These are phyloP conservation scores for Sicyos edulis DNA, from an alignment of 306 rosid genomes.

Conservation along the genomic window DNA sequence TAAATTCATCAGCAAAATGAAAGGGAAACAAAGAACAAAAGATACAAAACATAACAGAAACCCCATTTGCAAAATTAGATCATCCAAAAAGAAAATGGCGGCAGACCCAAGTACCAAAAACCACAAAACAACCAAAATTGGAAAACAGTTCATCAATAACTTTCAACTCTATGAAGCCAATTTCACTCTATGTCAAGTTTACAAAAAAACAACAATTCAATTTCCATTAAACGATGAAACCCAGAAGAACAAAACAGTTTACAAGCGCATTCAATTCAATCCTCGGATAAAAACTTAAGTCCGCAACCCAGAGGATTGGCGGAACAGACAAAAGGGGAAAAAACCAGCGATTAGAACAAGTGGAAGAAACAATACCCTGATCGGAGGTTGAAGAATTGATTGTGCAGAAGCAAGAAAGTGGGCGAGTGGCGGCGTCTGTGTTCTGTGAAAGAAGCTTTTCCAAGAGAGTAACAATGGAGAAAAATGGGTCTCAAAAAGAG, in stretches of 20 bases:
- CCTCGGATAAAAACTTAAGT: neutral
- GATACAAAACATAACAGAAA: neutral
- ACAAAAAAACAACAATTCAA: neutral
- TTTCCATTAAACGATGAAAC: neutral
- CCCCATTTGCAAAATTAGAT: neutral
- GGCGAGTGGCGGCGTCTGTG: neutral
- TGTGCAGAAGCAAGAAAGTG: neutral
- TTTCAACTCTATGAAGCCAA: neutral
- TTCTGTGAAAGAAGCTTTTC: conserved; percentile 7
- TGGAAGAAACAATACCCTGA: conserved; percentile 3
- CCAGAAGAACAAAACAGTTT: neutral
- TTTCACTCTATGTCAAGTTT: neutral
- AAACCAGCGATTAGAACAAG: neutral
- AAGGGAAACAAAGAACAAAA: neutral
- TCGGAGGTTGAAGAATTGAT: neutral
- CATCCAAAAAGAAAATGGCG: conserved; percentile 10
- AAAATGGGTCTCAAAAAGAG: neutral
- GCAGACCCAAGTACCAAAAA: neutral
- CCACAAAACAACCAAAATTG: neutral
- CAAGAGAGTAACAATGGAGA: neutral
- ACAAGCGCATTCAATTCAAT: neutral
- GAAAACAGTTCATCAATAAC: neutral
- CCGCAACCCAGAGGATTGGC: neutral
- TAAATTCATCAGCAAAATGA: neutral
- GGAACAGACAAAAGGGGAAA: neutral